phyloP scores from a whole-genome alignment of 2,329 filamentous ascomycete species.

The Arthrobotrys conoides region DNA sequence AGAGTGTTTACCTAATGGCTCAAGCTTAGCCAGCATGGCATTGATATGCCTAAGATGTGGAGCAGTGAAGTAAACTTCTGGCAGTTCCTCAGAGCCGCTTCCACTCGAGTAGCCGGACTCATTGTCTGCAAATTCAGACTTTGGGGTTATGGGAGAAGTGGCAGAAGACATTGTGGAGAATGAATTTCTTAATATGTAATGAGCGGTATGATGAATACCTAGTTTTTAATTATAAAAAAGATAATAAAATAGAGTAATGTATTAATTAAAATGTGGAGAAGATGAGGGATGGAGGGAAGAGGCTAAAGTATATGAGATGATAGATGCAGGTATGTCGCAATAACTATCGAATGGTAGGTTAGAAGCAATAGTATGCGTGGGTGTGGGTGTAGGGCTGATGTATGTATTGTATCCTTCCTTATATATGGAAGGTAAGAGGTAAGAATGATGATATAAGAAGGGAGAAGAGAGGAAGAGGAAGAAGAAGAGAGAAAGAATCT shows the following conservation, averaged over 20 bases:
- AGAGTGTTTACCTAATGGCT: constrained; percentile 76
- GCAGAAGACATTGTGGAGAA: constrained; percentile 41
- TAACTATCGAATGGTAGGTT: constrained; percentile 24
- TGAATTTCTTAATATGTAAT: not conserved
- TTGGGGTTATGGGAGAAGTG: constrained; percentile 35
- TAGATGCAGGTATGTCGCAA: constrained; percentile 54
- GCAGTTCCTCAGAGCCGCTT: constrained; percentile 76
- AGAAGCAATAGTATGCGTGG: not conserved
- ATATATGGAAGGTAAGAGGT: not conserved
- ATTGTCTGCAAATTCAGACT: constrained; percentile 66
- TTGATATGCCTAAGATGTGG: constrained; percentile 93
- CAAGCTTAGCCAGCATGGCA: constrained; percentile 85
- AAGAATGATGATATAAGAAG: not conserved
- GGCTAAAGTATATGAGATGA: constrained; percentile 35
- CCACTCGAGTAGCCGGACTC: constrained; percentile 89
- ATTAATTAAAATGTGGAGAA: constrained; percentile 27
- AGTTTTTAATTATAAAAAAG: not conserved
- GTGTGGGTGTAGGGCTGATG: constrained; percentile 11
- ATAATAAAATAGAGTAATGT: not conserved
- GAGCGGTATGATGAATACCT: constrained; percentile 19
- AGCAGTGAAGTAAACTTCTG: constrained; percentile 86
- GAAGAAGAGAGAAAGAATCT: constrained; percentile 28
- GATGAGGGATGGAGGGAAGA: constrained; percentile 22
- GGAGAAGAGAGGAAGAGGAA: not conserved
- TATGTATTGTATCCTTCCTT: constrained; percentile 5